These are phyloP conservation scores for Secale cereale DNA, from an alignment of 176 grass and related monocot genomes.

Conservation along the genomic window DNA sequence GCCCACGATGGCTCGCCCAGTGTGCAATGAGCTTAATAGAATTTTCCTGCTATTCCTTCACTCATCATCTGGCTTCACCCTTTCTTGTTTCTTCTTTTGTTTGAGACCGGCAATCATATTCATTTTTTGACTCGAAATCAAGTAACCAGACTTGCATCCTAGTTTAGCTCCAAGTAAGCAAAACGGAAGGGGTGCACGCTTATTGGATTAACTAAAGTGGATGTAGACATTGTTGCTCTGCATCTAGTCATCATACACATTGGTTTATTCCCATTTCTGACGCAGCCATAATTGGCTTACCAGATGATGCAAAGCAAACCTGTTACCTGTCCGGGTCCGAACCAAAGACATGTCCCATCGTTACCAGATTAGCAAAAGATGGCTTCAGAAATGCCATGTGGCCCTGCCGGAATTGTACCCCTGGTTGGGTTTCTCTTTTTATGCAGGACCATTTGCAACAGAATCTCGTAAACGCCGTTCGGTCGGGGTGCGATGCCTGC, in stretches of 20 bases:
- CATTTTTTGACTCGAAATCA: too few species aligned
- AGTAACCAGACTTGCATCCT: too few species aligned
- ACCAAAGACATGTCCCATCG: constrained; percentile 26
- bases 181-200: too few species aligned
- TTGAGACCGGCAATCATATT: too few species aligned
- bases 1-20: too few species aligned
- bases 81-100: too few species aligned
- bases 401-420: constrained; percentile 7
- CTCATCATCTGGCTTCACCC: too few species aligned
- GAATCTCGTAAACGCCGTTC: constrained; percentile 30
- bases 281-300: constrained; percentile 14
- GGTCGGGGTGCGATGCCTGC: constrained; percentile 2
- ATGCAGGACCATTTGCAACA: constrained; percentile 21
- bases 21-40: too few species aligned
- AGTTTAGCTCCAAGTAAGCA: too few species aligned
- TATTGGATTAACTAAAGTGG: not conserved
- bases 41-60: too few species aligned
- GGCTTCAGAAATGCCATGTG: constrained; percentile 26
- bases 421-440: not conserved
- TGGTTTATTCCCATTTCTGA: constrained; percentile 11
- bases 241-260: not conserved
- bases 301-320: constrained; percentile 34
- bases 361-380: constrained; percentile 53
- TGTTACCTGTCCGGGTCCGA: not conserved
- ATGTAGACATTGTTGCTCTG: not conserved